Base-by-base conservation (phyloP, 306 rosid species). In the Quercus gilva region DNA sequence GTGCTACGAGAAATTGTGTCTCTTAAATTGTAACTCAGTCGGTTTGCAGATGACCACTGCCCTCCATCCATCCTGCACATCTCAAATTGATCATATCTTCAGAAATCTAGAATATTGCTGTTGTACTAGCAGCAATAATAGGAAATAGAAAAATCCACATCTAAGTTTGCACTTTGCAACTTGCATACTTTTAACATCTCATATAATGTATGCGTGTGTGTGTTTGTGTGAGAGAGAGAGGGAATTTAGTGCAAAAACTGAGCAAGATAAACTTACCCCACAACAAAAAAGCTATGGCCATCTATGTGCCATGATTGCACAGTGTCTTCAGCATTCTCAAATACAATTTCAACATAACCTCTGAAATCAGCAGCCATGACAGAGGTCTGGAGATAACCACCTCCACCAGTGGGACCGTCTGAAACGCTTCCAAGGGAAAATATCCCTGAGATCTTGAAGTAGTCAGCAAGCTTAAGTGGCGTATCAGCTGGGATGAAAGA, bases 41-140 rank as follows among this genome's bases (percentile, higher is more conserved):
- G 87, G 85, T 92, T 92, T 17, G 86, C 88, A 33, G 80, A 79
- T 28, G 92, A 41, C 98, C 98, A 94, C 67, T 73, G 89, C 65
- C 98, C 98, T 79, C 90, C 94, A 84, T 94, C 91, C 97, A 94
- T 92, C 78, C 98, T 94, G 84, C 14, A 57, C 76, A 83, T 71
- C 73, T 2, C 51, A 15, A 76, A 83, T 67, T 51, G 19, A 64
- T 56, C n/a, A 3, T 69, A 26, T 25, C 23, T 67, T 68, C 74
- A 43, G 45, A 69, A 75, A 41, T 31, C 15, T 20, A 13, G 20
- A 8, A 31, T 41, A 55, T 33, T 57, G n/a, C 7, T 70, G 74
- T n/a, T 20, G 17, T 41, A 43, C 29, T 21, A 8, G 53, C 5
- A 3, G 15, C 2, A 41, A 28, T 63, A 5, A 12, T 33, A 70